Evolutionary conservation across 331 rosid genomes (phyloP).

Genomic region (Spiraea crenata): DNA sequence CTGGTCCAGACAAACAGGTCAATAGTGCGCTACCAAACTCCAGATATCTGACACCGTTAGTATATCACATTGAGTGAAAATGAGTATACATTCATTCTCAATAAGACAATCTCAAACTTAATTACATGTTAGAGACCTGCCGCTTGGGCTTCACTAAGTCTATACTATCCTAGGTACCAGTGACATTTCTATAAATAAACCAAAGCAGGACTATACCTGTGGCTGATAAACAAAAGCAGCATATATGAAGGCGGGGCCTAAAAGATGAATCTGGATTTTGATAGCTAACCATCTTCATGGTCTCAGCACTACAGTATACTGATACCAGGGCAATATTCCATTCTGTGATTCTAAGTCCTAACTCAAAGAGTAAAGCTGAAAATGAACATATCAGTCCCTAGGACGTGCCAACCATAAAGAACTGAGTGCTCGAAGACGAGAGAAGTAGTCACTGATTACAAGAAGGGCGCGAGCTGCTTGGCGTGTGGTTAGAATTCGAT

Average conservation of each 20-base stretch:
- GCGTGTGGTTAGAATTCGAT: conserved; percentile 59
- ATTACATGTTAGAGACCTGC: conserved; percentile 9
- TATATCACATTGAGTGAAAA: neutral
- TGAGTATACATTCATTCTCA: neutral
- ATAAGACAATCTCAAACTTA: neutral
- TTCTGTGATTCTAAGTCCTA: conserved; percentile 4
- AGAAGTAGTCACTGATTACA: conserved; percentile 56
- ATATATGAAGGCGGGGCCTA: neutral
- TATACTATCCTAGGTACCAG: neutral
- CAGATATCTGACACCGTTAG: neutral
- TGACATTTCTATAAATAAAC: neutral
- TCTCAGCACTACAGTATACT: conserved; percentile 8
- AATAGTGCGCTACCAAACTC: neutral
- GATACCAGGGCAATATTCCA: conserved; percentile 12
- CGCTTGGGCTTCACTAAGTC: neutral
- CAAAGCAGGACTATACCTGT: neutral
- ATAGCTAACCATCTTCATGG: conserved; percentile 12
- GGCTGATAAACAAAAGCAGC: neutral
- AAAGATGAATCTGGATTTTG: neutral
- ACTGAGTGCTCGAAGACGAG: conserved; percentile 72
- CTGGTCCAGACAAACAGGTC: too few species aligned
- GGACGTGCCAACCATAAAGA: conserved; percentile 84
- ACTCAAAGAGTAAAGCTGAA: neutral
- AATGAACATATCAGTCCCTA: conserved; percentile 20
- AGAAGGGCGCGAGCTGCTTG: conserved; percentile 68